Percentiles rank a stretch among this genome's conserved stretches.
Conservation (phyloP, 306 rosid genomes). For the Phaseolus lunatus region DNA sequence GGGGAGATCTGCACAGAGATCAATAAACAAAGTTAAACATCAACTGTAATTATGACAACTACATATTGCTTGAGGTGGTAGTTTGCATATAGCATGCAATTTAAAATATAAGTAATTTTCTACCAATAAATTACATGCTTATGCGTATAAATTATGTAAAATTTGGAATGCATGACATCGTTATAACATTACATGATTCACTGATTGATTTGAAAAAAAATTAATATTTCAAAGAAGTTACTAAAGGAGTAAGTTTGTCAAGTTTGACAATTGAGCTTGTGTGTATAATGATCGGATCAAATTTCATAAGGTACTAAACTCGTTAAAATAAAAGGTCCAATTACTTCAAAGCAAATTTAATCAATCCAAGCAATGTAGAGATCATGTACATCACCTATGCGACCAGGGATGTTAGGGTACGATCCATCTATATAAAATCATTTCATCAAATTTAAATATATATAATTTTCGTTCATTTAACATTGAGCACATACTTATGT, state of each 20-base stretch:
- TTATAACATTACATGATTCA: neutral
- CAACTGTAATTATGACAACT: neutral
- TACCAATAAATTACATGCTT: neutral
- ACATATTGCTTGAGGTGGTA: neutral
- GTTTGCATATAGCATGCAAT: neutral
- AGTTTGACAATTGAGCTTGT: neutral
- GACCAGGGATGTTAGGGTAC: constrained; percentile 58
- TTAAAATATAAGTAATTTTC: neutral
- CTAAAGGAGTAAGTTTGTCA: neutral
- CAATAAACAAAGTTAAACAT: constrained; percentile 16
- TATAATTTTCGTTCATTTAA: no score
- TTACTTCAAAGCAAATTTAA: no score
- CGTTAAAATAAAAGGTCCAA: no score
- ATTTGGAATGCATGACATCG: neutral
- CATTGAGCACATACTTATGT: neutral
- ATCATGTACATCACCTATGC: constrained; percentile 67
- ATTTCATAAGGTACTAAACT: neutral
- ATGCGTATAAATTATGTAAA: no score
- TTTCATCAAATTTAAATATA: no score
- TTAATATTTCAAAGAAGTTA: neutral
- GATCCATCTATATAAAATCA: no score
- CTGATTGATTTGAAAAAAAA: neutral
- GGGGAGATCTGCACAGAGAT: constrained; percentile 68
- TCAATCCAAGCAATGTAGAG: no score
- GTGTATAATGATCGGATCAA: neutral